Base-by-base conservation (phyloP, 352 stramenopile species). In the Globisporangium ultimum region DNA sequence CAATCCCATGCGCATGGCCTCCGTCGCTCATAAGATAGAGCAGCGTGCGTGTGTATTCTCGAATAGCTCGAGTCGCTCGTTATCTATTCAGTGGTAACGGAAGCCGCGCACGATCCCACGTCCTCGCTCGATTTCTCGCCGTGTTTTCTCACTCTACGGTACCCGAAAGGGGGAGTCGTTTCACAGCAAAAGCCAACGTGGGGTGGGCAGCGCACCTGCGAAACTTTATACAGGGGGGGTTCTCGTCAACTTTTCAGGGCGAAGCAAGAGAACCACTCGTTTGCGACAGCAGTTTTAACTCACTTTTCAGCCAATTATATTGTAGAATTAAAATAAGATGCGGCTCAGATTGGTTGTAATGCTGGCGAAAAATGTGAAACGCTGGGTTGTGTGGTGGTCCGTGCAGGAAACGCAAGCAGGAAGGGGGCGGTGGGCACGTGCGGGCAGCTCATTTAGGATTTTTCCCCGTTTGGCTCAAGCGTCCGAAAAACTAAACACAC, bases 401-500 rank as follows among this genome's bases (percentile, higher is more conserved):
- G 18, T 22, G 18, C 9, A 51, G 46, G 45, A 32, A 32, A 32
- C 24, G 46, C 20, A 12, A 52, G 47, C 15, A 8, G 47, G 24
- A 34, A 36, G 28, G 20, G n/a, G 24, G 24, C 24, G 38, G 14
- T 17, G 32, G 49, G 20, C 47, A 17, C 15, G 46, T 55, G 38
- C 52, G 52, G 24, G 43, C 36, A 48, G 24, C 48, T 73, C 83
- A 92, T 87, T 92, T 82, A 87, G 71, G 77, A 88, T 92, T 90
- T 89, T 89, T 80, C 83, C 86, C 72, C 78, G 71, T 75, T 71
- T 82, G 65, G 68, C 71, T 54, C 69, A 87, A 88, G 72, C 66
- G 55, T 63, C 67, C 66, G 71, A 74, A 72, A 86, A 78, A 63
- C 70, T 67, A 71, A 71, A 72, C 66, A 76, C 52, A 55, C 49